Conservation (phyloP, 106 monocot genomes). For the Iris macrosiphon region DNA sequence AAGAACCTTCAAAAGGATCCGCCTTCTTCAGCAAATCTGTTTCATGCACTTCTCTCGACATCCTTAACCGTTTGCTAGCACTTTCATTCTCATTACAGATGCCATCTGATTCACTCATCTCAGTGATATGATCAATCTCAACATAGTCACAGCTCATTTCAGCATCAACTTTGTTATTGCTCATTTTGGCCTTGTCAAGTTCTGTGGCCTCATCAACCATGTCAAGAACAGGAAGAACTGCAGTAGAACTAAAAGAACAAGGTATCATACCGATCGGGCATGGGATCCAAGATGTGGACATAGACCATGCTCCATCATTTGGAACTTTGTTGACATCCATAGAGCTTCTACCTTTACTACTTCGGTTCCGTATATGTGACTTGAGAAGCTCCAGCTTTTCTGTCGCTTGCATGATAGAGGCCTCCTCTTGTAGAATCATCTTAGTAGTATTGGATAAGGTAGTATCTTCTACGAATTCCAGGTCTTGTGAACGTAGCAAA, state of each 20-base stretch:
- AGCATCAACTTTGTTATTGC: background rate
- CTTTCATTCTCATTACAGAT: no score
- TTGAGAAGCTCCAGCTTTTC: constrained; percentile 36
- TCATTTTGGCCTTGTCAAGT: background rate
- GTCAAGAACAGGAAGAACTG: constrained; percentile 48
- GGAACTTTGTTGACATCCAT: background rate
- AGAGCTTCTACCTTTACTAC: background rate
- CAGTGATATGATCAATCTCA: no score
- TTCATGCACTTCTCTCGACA: no score
- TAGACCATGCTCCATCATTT: constrained; percentile 27
- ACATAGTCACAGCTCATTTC: no score
- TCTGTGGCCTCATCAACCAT: background rate
- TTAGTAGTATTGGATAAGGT: constrained; percentile 1
- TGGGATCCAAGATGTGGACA: constrained; percentile 51
- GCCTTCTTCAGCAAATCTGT: no score
- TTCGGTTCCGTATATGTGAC: background rate
- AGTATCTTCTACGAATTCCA: background rate
- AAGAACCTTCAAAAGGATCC: constrained; percentile 34
- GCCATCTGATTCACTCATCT: background rate
- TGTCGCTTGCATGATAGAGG: constrained; percentile 27
- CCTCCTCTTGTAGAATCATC: constrained; percentile 26
- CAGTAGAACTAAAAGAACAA: constrained; percentile 46
- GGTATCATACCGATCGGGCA: constrained; percentile 79
- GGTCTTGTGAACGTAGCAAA: constrained; percentile 1
- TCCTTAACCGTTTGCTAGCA: no score